Evolutionary conservation across 78 protist species (phyloP), one percentile per base, ranked within the genome.

Genomic region (Dictyostelium firmibasis): DNA sequence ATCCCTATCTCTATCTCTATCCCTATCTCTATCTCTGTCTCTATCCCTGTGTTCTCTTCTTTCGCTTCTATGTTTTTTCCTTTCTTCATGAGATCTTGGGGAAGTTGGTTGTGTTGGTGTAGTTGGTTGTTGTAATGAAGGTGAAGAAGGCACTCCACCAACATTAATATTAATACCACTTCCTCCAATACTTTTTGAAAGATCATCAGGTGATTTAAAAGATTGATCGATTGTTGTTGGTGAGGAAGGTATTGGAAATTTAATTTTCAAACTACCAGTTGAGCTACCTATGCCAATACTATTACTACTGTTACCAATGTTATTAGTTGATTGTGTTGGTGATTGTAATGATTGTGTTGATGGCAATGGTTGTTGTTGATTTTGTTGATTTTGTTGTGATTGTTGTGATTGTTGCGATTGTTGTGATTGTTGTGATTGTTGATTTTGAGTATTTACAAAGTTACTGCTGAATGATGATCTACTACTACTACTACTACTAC

Each of bases 1-100:
- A 10, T 18, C 67, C 10, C 67, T 57, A 18, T 18, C 67, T 57
- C 50, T 38, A 16, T 38, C 77, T 83, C 67, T 83, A 25, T 64
- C 75, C 4, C 43, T 38, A 38, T 38, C 43, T 10, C 53, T 44
- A 4, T 18, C 31, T 38, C 62, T 31, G 25, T 77, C 60, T 47
- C 84, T 44, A 47, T 79, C 85, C 50, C 85, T 79, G 18, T 74
- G 23, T 47, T 79, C 50, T 79, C 69, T 79, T n/a, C 50, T 47
- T 43, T 76, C 20, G 13, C 72, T 44, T 84, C 74, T 64, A n/a
- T 64, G 25, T 41, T 43, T 41, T 69, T 25, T 67, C 29, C 29
- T 23, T 41, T 44, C 41, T 53, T 82, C 43, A 13, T 18, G 29
- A 11, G 62, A 82, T 82, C 27, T 53, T 82, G 72, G 62, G 2